Evolutionary conservation across 2,329 filamentous ascomycete species (phyloP).

Genomic region (Gliomastix tumulicola): DNA sequence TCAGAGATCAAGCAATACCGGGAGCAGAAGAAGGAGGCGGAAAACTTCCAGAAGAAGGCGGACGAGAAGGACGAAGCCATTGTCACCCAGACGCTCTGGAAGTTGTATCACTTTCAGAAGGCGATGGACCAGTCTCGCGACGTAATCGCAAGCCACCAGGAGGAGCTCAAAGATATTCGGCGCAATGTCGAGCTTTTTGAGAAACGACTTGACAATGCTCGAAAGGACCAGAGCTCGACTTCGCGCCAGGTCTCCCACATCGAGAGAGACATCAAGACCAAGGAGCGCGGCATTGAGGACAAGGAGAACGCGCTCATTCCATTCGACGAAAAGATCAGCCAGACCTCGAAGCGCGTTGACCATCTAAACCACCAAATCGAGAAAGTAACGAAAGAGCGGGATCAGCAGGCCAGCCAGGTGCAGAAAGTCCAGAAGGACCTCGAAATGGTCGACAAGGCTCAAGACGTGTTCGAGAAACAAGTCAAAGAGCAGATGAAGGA

Average conservation of each 20-base stretch:
- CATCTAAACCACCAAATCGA: slow-evolving; percentile 61
- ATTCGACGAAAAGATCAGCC: slow-evolving; percentile 83
- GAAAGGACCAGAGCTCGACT: slow-evolving; percentile 73
- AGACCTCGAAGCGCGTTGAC: slow-evolving; percentile 65
- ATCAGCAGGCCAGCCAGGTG: slow-evolving; percentile 61
- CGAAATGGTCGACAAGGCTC: slow-evolving; percentile 79
- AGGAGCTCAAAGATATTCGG: slow-evolving; percentile 87
- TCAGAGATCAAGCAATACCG: slow-evolving; percentile 97
- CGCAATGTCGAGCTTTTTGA: slow-evolving; percentile 84
- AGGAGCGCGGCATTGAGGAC: slow-evolving; percentile 82
- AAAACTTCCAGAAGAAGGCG: slow-evolving; percentile 85
- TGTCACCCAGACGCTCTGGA: slow-evolving; percentile 92
- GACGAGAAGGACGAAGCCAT: slow-evolving; percentile 87
- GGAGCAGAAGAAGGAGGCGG: slow-evolving; percentile 92
- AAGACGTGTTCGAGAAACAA: slow-evolving; percentile 80
- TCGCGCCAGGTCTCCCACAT: slow-evolving; percentile 70
- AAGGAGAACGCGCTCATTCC: slow-evolving; percentile 81
- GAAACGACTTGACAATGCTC: slow-evolving; percentile 70
- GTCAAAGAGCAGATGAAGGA: slow-evolving; percentile 80
- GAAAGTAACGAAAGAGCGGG: slow-evolving; percentile 68
- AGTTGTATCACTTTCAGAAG: slow-evolving; percentile 89
- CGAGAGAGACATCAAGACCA: slow-evolving; percentile 79
- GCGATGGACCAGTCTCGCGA: slow-evolving; percentile 87
- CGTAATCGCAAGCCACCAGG: slow-evolving; percentile 88
- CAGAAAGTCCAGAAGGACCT: slow-evolving; percentile 76